Evolutionary conservation across 2,329 filamentous ascomycete species (phyloP).

Genomic region (Botrytis squamosa): DNA sequence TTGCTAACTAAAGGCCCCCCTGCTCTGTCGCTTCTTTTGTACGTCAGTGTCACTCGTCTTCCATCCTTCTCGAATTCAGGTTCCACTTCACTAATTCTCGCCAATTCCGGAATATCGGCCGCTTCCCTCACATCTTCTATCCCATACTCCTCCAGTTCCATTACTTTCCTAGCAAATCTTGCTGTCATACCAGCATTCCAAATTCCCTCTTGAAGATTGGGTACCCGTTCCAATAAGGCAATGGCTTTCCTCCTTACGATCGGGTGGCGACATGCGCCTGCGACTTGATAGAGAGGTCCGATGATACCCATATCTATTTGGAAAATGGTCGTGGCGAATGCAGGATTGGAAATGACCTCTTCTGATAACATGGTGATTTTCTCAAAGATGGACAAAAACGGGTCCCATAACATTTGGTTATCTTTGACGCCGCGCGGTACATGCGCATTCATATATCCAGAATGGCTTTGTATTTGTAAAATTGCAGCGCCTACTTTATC

Average conservation of each 20-base stretch:
- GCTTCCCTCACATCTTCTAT: conserved; percentile 20
- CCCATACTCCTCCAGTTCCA: conserved; percentile 22
- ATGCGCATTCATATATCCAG: conserved; percentile 37
- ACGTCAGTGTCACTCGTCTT: conserved; percentile 9
- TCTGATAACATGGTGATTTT: conserved; percentile 53
- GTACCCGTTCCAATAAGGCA: conserved; percentile 52
- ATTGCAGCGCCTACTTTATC: conserved; percentile 56
- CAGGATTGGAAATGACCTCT: conserved; percentile 12
- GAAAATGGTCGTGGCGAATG: neutral
- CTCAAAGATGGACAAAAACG: conserved; percentile 51
- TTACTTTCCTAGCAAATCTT: conserved; percentile 19
- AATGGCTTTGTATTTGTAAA: conserved; percentile 57
- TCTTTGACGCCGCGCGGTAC: neutral
- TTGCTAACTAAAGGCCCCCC: neutral
- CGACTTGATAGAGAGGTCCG: conserved; percentile 60
- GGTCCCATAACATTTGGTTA: conserved; percentile 52
- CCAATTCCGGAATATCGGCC: conserved; percentile 25
- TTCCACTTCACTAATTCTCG: conserved; percentile 19
- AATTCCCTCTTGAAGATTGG: conserved; percentile 62
- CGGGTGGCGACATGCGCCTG: conserved; percentile 54
- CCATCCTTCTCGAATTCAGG: neutral
- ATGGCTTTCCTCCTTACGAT: conserved; percentile 57
- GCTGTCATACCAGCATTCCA: conserved; percentile 49
- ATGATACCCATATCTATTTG: conserved; percentile 49
- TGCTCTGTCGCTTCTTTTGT: neutral